A percentile compares a stretch with the other conserved stretches of the same genome.
These are phyloP conservation scores for Ephemerocybe angulata DNA, from an alignment of 768 basidiomycete genomes.

Conservation along the genomic window DNA sequence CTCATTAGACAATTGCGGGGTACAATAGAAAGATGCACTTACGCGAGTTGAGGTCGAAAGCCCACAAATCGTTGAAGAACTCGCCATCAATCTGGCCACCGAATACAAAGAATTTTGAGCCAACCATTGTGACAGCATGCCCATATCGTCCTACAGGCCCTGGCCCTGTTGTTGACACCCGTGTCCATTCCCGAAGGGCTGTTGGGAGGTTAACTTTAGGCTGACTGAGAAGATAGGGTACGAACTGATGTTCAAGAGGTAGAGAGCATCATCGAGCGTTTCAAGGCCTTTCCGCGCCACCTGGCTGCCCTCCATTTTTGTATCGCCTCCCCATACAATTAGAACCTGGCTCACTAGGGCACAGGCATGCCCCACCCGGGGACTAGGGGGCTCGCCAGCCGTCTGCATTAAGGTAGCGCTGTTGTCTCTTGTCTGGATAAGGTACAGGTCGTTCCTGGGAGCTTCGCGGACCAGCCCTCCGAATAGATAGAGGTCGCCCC, in stretches of 20 bases:
- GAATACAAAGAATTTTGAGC: constrained; percentile 89
- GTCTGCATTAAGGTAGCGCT: constrained; percentile 83
- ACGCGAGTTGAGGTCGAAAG: constrained; percentile 94
- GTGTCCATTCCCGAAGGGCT: constrained; percentile 96
- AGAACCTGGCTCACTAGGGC: constrained; percentile 94
- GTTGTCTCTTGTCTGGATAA: constrained; percentile 78
- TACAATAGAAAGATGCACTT: constrained; percentile 14
- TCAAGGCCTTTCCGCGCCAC: constrained; percentile 46
- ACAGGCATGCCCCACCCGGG: constrained; percentile 94
- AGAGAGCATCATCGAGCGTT: constrained; percentile 87
- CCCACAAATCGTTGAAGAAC: constrained; percentile 94
- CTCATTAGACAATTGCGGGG: constrained; percentile 2
- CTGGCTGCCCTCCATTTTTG: constrained; percentile 58
- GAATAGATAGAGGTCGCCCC: constrained; percentile 92
- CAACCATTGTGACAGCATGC: constrained; percentile 89
- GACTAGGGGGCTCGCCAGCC: constrained; percentile 80
- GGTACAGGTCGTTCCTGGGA: constrained; percentile 89
- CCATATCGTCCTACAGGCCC: constrained; percentile 90
- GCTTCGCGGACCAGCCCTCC: constrained; percentile 92
- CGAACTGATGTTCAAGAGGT: constrained; percentile 91
- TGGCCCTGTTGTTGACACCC: constrained; percentile 70
- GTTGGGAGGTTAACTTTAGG: constrained; percentile 5
- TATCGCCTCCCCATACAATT: constrained; percentile 98
- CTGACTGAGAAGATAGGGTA: constrained; percentile 13
- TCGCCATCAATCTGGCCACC: constrained; percentile 95